These are phyloP conservation scores for Fusarium hostae DNA, from an alignment of 2,329 filamentous ascomycete genomes.

Conservation along the genomic window DNA sequence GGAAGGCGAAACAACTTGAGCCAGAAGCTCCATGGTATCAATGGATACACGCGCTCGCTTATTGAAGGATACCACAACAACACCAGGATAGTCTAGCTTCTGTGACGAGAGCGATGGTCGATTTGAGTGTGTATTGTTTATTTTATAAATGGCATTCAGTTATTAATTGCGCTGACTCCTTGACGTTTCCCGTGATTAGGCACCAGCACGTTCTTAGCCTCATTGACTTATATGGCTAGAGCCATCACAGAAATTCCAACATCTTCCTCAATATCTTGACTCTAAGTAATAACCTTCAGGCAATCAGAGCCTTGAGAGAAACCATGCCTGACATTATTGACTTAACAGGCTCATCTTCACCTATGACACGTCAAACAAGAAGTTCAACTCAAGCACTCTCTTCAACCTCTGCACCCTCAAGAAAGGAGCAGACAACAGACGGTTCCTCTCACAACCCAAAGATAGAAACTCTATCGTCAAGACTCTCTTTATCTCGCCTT, in stretches of 20 bases:
- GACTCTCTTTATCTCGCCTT: not conserved
- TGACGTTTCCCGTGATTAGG: conserved; percentile 24
- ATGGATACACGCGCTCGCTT: not conserved
- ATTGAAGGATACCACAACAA: not conserved
- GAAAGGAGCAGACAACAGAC: not conserved
- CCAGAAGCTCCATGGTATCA: not conserved
- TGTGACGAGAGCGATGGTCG: not conserved
- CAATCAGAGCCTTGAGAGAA: not conserved
- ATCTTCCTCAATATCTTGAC: not conserved
- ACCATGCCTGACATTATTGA: conserved; percentile 13
- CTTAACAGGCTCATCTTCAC: not conserved
- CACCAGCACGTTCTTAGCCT: conserved; percentile 8
- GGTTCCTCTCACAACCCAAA: not conserved
- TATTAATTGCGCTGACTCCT: not conserved
- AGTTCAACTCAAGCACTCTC: conserved; percentile 16
- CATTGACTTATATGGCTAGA: not conserved
- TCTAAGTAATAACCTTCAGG: not conserved
- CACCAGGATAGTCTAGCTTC: not conserved
- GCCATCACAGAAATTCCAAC: not conserved
- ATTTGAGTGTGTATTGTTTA: not conserved
- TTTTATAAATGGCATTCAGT: not conserved
- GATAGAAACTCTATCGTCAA: not conserved
- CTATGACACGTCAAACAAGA: conserved; percentile 17
- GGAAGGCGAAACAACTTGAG: conserved; percentile 47
- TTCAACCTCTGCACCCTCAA: not conserved